phyloP scores from a whole-genome alignment of 345 rosid genomes.

The Aquilaria yunnanensis region DNA sequence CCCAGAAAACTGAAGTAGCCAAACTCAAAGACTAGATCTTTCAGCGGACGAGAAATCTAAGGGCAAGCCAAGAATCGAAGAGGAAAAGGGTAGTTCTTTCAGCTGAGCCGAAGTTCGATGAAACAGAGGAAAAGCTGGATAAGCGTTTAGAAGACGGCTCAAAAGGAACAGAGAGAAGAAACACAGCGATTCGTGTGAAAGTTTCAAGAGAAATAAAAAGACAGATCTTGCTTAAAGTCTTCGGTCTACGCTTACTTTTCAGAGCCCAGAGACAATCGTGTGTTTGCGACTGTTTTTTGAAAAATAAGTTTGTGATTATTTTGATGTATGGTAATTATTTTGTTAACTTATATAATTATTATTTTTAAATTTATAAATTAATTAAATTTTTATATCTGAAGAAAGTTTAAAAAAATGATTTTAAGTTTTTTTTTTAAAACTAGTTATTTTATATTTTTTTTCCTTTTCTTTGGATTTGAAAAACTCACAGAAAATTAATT shows the following conservation, averaged over 20 bases:
- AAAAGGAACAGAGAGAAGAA: neutral
- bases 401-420: no score
- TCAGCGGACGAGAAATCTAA: constrained; percentile 20
- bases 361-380: no score
- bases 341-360: no score
- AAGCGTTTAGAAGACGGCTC: constrained; percentile 4
- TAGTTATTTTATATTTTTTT: no score
- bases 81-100: constrained; percentile 6
- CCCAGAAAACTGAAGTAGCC: neutral
- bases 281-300: no score
- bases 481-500: no score
- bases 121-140: constrained; percentile 8
- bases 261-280: neutral
- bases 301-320: no score
- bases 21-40: constrained; percentile 6
- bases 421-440: no score
- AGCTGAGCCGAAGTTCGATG: constrained; percentile 11
- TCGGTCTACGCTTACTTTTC: constrained; percentile 22
- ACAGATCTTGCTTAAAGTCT: constrained; percentile 12
- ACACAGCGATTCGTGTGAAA: constrained; percentile 7
- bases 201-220: constrained; percentile 4
- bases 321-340: no score
- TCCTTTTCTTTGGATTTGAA: no score
- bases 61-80: constrained; percentile 22
- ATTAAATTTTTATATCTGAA: no score